These are phyloP conservation scores for Solanum dulcamara DNA, from an alignment of 257 asterid species.

Conservation along the genomic window DNA sequence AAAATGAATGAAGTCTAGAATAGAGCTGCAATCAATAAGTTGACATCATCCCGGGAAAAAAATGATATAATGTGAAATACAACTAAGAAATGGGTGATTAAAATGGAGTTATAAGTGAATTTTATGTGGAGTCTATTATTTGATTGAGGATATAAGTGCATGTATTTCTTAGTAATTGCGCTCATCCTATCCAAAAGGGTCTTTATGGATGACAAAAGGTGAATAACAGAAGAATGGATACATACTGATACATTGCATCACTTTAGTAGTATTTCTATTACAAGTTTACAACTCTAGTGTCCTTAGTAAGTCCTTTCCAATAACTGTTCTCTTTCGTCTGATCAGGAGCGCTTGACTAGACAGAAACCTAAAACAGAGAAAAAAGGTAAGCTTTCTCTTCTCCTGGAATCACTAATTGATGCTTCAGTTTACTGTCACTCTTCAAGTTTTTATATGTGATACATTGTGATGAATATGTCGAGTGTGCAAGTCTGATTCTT, in stretches of 20 bases:
- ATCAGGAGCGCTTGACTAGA: slow-evolving; percentile 44
- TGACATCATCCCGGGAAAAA: neutral
- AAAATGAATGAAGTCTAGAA: neutral
- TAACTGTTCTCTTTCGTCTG: neutral
- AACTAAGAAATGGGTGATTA: neutral
- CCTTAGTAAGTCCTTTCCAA: neutral
- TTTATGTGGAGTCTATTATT: neutral
- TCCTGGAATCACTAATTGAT: neutral
- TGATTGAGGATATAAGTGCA: neutral
- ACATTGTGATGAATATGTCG: neutral
- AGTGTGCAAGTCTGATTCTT: neutral
- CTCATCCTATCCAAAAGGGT: neutral
- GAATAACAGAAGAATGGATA: neutral
- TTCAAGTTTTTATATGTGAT: neutral
- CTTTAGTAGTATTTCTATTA: neutral
- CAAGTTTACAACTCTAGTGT: neutral
- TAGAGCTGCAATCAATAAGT: neutral
- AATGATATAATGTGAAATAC: neutral
- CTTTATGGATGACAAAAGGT: neutral
- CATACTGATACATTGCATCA: neutral
- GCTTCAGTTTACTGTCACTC: neutral
- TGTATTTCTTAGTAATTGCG: neutral
- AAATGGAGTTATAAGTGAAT: neutral
- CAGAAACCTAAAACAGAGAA: slow-evolving; percentile 28
- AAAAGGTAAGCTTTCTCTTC: slow-evolving; percentile 30